phyloP scores from a whole-genome alignment of 306 rosid species.

The Cicer arietinum region DNA sequence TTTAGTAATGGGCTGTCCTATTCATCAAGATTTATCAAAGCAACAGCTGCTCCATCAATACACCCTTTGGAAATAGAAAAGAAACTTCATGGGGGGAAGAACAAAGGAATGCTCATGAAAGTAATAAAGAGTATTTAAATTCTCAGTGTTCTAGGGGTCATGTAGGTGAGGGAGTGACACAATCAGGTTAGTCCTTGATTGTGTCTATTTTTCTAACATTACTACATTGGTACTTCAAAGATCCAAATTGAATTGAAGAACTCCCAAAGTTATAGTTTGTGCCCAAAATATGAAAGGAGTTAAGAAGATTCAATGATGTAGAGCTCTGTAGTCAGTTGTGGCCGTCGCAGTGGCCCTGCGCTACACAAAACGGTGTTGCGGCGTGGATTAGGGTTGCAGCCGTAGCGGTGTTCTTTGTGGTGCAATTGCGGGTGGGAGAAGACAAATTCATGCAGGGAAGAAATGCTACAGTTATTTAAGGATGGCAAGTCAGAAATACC shows the following conservation, averaged over 20 bases:
- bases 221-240: not conserved
- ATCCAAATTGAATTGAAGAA: conserved; percentile 15
- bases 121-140: conserved; percentile 16
- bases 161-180: conserved; percentile 15
- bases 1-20: not conserved
- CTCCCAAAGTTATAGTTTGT: conserved; percentile 2
- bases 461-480: too few relatives aligned
- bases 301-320: conserved; percentile 2
- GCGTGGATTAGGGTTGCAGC: too few relatives aligned
- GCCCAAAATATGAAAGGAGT: conserved; percentile 10
- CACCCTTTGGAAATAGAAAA: not conserved
- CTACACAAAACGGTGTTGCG: too few relatives aligned
- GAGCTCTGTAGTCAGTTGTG: too few relatives aligned
- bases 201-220: conserved; percentile 3
- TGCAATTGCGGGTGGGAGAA: too few relatives aligned
- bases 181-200: not conserved
- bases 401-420: too few relatives aligned
- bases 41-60: not conserved
- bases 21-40: not conserved
- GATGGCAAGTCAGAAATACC: too few relatives aligned
- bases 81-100: conserved; percentile 20
- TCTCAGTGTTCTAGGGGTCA: conserved; percentile 15
- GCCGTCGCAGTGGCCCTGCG: too few relatives aligned
- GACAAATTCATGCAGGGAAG: too few relatives aligned
- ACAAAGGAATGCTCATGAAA: conserved; percentile 11